A percentile compares a stretch with the other conserved stretches of the same genome.
Conservation (phyloP, 2,329 filamentous ascomycete genomes). For the Ilyonectria destructans region DNA sequence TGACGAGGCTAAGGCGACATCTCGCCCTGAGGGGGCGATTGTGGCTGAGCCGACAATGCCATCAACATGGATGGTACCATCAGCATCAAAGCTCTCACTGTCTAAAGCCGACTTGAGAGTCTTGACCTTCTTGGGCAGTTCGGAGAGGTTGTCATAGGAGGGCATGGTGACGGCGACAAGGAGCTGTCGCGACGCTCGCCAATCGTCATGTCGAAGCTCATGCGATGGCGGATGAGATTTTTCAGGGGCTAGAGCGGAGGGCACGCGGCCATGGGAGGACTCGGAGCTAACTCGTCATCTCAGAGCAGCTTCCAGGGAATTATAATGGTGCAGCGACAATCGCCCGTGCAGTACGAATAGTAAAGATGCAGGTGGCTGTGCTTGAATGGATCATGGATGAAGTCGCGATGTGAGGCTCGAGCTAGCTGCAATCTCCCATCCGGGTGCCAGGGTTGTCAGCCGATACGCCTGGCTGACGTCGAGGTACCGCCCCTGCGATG, state of each 20-base stretch:
- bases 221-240: slow-evolving; percentile 26
- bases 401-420: slow-evolving; percentile 23
- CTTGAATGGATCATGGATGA: slow-evolving; percentile 13
- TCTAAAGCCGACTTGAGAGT: slow-evolving; percentile 81
- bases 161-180: slow-evolving; percentile 60
- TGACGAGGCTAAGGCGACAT: slow-evolving; percentile 89
- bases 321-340: slow-evolving; percentile 9
- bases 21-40: slow-evolving; percentile 91
- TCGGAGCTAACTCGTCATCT: slow-evolving; percentile 14
- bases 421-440: slow-evolving; percentile 26
- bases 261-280: slow-evolving; percentile 34
- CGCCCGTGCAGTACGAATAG: neutral
- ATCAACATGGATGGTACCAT: slow-evolving; percentile 88
- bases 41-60: slow-evolving; percentile 89
- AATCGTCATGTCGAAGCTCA: slow-evolving; percentile 47
- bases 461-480: slow-evolving; percentile 16
- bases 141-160: slow-evolving; percentile 62
- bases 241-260: slow-evolving; percentile 26
- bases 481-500: slow-evolving; percentile 12
- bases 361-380: slow-evolving; percentile 14
- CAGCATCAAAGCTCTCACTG: slow-evolving; percentile 89
- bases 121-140: slow-evolving; percentile 71
- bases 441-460: slow-evolving; percentile 22
- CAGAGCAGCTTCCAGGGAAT: slow-evolving; percentile 6
- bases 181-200: slow-evolving; percentile 43